Evolutionary conservation across 306 rosid genomes (phyloP).

Genomic region (Parietaria judaica): DNA sequence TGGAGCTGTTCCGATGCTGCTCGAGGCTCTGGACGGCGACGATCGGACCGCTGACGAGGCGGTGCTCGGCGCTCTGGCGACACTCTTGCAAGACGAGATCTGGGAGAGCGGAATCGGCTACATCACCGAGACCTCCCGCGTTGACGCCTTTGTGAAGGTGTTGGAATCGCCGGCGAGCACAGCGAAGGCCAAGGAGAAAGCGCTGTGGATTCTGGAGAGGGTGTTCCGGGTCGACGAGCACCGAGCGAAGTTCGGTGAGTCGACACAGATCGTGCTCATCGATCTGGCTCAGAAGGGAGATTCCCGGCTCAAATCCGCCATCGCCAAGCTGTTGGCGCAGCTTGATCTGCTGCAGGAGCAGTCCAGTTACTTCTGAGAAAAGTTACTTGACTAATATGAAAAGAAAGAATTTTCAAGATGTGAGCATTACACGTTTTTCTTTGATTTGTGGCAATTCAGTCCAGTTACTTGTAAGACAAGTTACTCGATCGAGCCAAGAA

Average conservation of each 20-base stretch:
- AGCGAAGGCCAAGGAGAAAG: slow-evolving; percentile 63
- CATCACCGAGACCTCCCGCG: slow-evolving; percentile 51
- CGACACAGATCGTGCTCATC: slow-evolving; percentile 73
- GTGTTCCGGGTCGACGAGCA: slow-evolving; percentile 56
- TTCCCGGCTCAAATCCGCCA: slow-evolving; percentile 60
- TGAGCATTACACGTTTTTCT: too few species aligned
- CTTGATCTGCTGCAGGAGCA: slow-evolving; percentile 68
- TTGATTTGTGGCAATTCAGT: neutral
- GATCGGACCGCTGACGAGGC: slow-evolving; percentile 69
- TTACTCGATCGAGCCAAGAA: too few species aligned
- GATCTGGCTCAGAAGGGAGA: slow-evolving; percentile 70
- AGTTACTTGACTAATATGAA: slow-evolving; percentile 10
- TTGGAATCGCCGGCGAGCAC: slow-evolving; percentile 46
- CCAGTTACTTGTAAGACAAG: neutral
- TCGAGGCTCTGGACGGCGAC: slow-evolving; percentile 52
- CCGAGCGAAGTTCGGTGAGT: slow-evolving; percentile 48
- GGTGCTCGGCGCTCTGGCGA: slow-evolving; percentile 55
- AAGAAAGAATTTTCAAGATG: too few species aligned
- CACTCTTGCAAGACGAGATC: slow-evolving; percentile 67
- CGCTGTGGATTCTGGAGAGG: slow-evolving; percentile 76
- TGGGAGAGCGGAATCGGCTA: slow-evolving; percentile 65
- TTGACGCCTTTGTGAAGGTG: slow-evolving; percentile 45
- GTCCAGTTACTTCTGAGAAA: slow-evolving; percentile 60
- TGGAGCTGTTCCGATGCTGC: slow-evolving; percentile 49
- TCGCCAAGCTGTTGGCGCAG: slow-evolving; percentile 63